Percentiles rank a stretch among this genome's conserved stretches.
Conservation (phyloP, 2,329 filamentous ascomycete species). For the Xylaria hypoxylon region DNA sequence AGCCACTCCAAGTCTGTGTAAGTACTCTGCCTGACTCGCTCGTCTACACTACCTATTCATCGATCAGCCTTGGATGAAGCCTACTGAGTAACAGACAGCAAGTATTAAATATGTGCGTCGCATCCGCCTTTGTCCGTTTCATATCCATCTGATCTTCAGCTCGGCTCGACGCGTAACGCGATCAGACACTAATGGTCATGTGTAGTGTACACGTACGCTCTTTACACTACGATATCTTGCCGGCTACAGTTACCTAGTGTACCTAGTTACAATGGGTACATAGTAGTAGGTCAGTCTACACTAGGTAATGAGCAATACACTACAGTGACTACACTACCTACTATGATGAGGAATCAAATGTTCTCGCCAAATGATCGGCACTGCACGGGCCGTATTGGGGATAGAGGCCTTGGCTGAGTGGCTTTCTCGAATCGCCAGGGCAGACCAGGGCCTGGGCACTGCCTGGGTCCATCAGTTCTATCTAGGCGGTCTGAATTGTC, state of each 20-base stretch:
- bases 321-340: too few species aligned
- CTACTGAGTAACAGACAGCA: too few species aligned
- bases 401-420: slow-evolving; percentile 40
- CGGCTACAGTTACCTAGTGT: background rate
- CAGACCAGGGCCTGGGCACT: too few species aligned
- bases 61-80: background rate
- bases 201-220: too few species aligned
- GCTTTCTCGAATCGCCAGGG: slow-evolving; percentile 28
- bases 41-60: background rate
- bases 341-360: slow-evolving; percentile 5
- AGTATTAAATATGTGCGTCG: background rate
- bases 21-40: background rate
- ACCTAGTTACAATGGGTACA: too few species aligned
- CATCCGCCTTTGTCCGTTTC: background rate
- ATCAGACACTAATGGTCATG: too few species aligned
- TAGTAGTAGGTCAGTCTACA: too few species aligned
- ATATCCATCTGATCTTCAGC: slow-evolving; percentile 6
- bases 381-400: slow-evolving; percentile 36
- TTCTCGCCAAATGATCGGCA: slow-evolving; percentile 39
- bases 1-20: background rate
- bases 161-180: background rate
- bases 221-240: too few species aligned
- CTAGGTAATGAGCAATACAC: too few species aligned
- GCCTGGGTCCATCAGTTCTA: too few species aligned
- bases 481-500: slow-evolving; percentile 5